Percentiles rank a stretch among this genome's conserved stretches.
phyloP scores from a whole-genome alignment of 2,329 filamentous ascomycete genomes.

The Raffaelea arxii region DNA sequence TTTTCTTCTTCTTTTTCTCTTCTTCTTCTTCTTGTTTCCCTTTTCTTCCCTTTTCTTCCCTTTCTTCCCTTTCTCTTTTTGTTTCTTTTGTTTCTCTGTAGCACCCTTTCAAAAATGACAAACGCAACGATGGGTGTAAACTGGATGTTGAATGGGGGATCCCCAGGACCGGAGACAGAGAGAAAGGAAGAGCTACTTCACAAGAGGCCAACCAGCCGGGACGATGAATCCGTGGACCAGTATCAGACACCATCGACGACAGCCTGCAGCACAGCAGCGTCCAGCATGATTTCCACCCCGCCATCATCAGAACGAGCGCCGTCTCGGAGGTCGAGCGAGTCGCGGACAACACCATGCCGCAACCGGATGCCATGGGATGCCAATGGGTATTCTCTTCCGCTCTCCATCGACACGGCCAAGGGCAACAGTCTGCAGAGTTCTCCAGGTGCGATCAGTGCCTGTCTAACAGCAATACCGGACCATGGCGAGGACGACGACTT shows the following conservation, averaged over 20 bases:
- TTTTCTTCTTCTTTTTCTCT: background rate
- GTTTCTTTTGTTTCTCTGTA: too few species aligned
- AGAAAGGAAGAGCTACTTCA: slow-evolving; percentile 4
- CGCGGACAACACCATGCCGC: slow-evolving; percentile 18
- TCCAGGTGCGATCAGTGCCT: slow-evolving; percentile 2
- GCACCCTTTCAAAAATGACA: background rate
- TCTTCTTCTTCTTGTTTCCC: background rate
- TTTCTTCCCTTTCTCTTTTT: background rate
- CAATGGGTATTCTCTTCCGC: slow-evolving; percentile 36
- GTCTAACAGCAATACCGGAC: background rate
- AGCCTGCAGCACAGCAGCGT: slow-evolving; percentile 14
- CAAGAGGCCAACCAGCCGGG: background rate
- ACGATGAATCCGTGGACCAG: slow-evolving; percentile 10
- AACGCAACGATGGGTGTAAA: slow-evolving; percentile 30
- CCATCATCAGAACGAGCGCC: slow-evolving; percentile 22
- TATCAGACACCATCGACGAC: slow-evolving; percentile 15
- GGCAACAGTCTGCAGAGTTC: slow-evolving; percentile 21
- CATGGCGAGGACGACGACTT: too few species aligned
- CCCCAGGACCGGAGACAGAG: slow-evolving; percentile 1
- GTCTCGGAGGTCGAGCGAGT: slow-evolving; percentile 18
- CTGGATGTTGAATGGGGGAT: slow-evolving; percentile 12
- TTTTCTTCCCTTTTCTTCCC: background rate
- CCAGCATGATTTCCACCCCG: slow-evolving; percentile 20
- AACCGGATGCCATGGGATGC: slow-evolving; percentile 42
- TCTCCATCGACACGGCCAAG: slow-evolving; percentile 30